Percentiles rank a stretch among this genome's conserved stretches.
Conservation (phyloP, 192 early-diverging fungal species). For the Mortierella antarctica region DNA sequence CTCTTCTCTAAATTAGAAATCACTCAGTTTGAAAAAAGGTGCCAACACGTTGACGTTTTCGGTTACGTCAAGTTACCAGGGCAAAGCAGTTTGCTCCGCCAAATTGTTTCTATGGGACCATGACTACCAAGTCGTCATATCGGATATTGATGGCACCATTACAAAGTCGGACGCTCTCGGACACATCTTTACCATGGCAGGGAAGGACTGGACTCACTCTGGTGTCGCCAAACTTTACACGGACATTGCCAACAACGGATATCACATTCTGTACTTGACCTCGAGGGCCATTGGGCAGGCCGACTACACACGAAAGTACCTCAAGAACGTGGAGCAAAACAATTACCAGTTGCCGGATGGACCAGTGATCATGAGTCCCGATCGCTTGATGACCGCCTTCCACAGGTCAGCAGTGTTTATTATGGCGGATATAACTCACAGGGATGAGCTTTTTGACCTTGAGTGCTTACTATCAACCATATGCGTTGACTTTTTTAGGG, state of each 20-base stretch:
- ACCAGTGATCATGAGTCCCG: constrained; percentile 94
- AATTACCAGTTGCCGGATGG: constrained; percentile 90
- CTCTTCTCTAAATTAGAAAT: constrained; percentile 47
- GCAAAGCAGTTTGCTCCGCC: constrained; percentile 79
- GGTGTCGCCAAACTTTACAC: constrained; percentile 97
- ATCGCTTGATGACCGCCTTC: constrained; percentile 90
- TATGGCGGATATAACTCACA: not conserved
- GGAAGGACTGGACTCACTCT: constrained; percentile 96
- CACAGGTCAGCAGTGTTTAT: constrained; percentile 56
- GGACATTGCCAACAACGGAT: constrained; percentile 92
- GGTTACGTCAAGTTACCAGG: constrained; percentile 80
- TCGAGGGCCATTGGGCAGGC: constrained; percentile 95
- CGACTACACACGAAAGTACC: constrained; percentile 88
- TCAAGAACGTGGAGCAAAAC: constrained; percentile 89
- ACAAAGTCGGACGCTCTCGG: constrained; percentile 97
- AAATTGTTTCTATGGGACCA: constrained; percentile 89
- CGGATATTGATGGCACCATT: constrained; percentile 98
- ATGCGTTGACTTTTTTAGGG: constrained; percentile 49
- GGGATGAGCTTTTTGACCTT: too few relatives aligned
- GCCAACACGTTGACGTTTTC: constrained; percentile 90
- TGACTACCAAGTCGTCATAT: constrained; percentile 90
- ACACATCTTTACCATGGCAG: constrained; percentile 96
- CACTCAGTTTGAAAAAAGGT: constrained; percentile 83
- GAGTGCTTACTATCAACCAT: not conserved
- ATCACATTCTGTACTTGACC: constrained; percentile 95